These are phyloP conservation scores for Oryza meyeriana DNA, from an alignment of 176 grass and related monocot species.

Conservation along the genomic window DNA sequence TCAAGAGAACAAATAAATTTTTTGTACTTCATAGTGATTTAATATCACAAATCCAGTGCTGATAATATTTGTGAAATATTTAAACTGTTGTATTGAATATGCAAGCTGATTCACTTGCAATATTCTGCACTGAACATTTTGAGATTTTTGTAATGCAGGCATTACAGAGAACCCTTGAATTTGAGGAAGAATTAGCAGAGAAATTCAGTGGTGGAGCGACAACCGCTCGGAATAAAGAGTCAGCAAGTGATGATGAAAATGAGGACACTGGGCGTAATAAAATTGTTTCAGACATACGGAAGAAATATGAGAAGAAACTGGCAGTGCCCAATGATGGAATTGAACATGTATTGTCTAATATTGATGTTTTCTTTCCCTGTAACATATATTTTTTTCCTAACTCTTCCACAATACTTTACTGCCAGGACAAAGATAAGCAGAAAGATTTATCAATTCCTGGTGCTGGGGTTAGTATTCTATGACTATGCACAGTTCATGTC, in stretches of 20 bases:
- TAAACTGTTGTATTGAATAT: background rate
- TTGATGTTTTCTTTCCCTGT: background rate
- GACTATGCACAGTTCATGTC: constrained; percentile 14
- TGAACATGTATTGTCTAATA: constrained; percentile 48
- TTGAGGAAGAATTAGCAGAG: constrained; percentile 98
- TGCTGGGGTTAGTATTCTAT: constrained; percentile 84
- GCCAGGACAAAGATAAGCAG: constrained; percentile 83
- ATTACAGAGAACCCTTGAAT: constrained; percentile 92
- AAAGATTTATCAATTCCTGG: constrained; percentile 81
- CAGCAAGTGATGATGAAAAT: constrained; percentile 72
- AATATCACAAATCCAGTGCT: background rate
- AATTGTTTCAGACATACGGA: constrained; percentile 94
- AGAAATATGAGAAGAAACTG: constrained; percentile 95
- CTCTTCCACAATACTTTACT: constrained; percentile 32
- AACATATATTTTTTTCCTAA: constrained; percentile 26
- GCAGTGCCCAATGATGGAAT: constrained; percentile 42
- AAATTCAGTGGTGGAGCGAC: constrained; percentile 90
- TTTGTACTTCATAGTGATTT: background rate
- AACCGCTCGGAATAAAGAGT: constrained; percentile 58
- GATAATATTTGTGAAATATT: constrained; percentile 6
- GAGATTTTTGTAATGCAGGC: constrained; percentile 51
- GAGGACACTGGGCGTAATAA: constrained; percentile 55
- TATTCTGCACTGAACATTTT: constrained; percentile 8
- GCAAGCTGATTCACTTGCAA: constrained; percentile 14
- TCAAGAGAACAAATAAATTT: background rate